Evolutionary conservation across 1,139 yeast genomes (phyloP), one percentile per base, ranked within the genome.

Genomic region (Blastobotrys proliferans): DNA sequence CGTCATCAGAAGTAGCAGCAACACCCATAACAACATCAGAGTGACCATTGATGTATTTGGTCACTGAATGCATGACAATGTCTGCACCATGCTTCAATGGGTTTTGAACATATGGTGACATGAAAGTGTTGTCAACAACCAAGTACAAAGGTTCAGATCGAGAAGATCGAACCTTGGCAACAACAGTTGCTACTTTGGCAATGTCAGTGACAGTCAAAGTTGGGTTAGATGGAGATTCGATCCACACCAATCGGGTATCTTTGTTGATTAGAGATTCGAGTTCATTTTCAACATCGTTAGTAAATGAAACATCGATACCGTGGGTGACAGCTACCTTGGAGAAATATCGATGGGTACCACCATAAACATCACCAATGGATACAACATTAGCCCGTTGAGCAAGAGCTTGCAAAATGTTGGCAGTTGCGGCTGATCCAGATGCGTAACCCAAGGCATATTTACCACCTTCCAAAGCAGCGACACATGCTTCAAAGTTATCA

Each of bases 321-420:
- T 85, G 94, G 43, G 86, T 76, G 61, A 72, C 72, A 49, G 92
- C 95, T 41, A 86, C 95, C 65, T 83, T 76, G 62, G 95, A 83
- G 73, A 86, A 85, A 69, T 85, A 86, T 66, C 95, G 76, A 70
- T 86, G 94, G 49, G 95, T 86, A 59, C 96, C 95, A 51, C 95
- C 95, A 66, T 87, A 87, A 39, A 87, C 94, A 59, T 87, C 96
- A 55, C 87, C 92, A 57, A 86, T 81, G 42, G 92, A 80, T 43
- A 86, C 73, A 41, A 83, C 83, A 59, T 85, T 94, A 43, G 85
- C 73, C 45, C 82, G 83, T 52, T 77, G 74, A 37, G 87, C 82
- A 57, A 86, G 70, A 33, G 84, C 74, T 66, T 85, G 94, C 54
- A 85, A 68, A 40, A 87, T 73, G 56, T 82, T 76, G 27, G 94